These are phyloP conservation scores for Tranzscheliella williamsii DNA, from an alignment of 1,284 basidiomycete species.

Conservation along the genomic window DNA sequence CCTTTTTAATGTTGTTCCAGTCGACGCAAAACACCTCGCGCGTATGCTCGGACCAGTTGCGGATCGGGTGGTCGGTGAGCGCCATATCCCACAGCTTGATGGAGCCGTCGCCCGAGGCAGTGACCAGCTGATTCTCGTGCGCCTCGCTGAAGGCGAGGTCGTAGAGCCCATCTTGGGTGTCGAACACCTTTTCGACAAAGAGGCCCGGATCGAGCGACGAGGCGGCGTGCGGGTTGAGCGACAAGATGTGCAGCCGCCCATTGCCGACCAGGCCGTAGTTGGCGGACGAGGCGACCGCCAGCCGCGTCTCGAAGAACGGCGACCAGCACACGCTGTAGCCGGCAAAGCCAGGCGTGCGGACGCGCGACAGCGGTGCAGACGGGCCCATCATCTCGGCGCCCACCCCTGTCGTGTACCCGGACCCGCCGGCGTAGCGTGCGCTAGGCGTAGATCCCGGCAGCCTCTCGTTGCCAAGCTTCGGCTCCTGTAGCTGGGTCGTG, in stretches of 20 bases:
- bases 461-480: too few relatives aligned
- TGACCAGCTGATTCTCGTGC: conserved; percentile 90
- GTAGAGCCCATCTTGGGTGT: conserved; percentile 90
- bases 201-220: conserved; percentile 5
- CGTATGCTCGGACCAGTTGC: conserved; percentile 89
- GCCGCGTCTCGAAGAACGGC: conserved; percentile 78
- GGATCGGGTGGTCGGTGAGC: conserved; percentile 84
- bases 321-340: conserved; percentile 89
- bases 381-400: conserved; percentile 8
- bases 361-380: conserved; percentile 22
- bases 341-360: conserved; percentile 67
- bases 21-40: conserved; percentile 92
- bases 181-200: conserved; percentile 65
- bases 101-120: conserved; percentile 87
- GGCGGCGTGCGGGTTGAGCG: conserved; percentile 4
- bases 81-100: conserved; percentile 88
- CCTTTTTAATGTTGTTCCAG: conserved; percentile 94
- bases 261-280: conserved; percentile 96
- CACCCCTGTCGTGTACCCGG: too few relatives aligned
- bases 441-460: too few relatives aligned
- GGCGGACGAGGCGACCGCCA: conserved; percentile 86
- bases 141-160: conserved; percentile 89
- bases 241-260: conserved; percentile 64
- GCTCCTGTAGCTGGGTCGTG: too few relatives aligned
- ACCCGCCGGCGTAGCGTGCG: too few relatives aligned